These are phyloP conservation scores for Pleurotus eryngii DNA, from an alignment of 768 basidiomycete species.

Conservation along the genomic window DNA sequence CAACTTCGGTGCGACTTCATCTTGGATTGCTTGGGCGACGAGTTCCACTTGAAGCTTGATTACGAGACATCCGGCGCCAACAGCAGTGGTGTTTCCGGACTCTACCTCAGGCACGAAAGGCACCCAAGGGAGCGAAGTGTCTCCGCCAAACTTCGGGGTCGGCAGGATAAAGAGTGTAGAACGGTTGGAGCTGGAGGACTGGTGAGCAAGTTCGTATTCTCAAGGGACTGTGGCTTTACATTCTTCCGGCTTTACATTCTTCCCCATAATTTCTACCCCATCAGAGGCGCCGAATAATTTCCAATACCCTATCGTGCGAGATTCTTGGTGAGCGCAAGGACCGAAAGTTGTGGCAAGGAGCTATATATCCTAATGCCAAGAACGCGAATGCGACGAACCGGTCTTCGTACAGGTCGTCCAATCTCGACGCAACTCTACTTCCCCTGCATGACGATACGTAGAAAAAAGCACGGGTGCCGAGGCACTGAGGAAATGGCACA, in stretches of 20 bases:
- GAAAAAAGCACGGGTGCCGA: too few relatives aligned
- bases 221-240: too few relatives aligned
- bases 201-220: background rate
- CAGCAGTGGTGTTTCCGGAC: constrained; percentile 21
- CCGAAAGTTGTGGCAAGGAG: too few relatives aligned
- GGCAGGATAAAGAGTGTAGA: constrained; percentile 29
- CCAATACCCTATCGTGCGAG: constrained; percentile 33
- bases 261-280: constrained; percentile 29
- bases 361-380: constrained; percentile 31
- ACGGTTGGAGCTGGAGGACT: constrained; percentile 32
- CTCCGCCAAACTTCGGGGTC: constrained; percentile 33
- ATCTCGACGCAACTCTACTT: constrained; percentile 24
- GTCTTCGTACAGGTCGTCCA: constrained; percentile 34
- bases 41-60: constrained; percentile 53
- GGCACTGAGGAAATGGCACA: background rate
- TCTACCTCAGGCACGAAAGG: constrained; percentile 31
- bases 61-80: constrained; percentile 23
- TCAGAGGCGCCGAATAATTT: constrained; percentile 31
- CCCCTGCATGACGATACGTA: constrained; percentile 30
- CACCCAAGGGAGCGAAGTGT: constrained; percentile 33
- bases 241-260: too few relatives aligned
- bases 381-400: constrained; percentile 41
- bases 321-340: constrained; percentile 15
- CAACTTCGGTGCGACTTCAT: constrained; percentile 56
- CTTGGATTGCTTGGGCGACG: constrained; percentile 59